Conservation (phyloP, 805 yeast genomes). For the Soucietia sequanensis region DNA sequence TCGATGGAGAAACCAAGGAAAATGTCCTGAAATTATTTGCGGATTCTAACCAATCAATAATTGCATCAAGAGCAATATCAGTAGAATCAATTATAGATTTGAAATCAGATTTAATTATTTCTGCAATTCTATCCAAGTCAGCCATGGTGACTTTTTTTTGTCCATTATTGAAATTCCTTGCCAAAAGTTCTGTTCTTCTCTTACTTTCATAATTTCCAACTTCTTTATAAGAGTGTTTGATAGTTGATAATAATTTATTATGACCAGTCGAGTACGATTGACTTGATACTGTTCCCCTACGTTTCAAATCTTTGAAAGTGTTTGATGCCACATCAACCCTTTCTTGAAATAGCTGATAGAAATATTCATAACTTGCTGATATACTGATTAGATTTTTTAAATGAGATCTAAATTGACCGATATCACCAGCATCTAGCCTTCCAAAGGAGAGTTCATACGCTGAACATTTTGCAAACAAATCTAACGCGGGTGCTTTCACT, state of each 20-base stretch:
- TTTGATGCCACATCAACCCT: conserved; percentile 20
- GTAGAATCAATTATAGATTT: conserved; percentile 13
- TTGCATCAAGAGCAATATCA: conserved; percentile 13
- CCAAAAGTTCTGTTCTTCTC: conserved; percentile 16
- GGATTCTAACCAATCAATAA: conserved; percentile 23
- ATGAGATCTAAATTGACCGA: conserved; percentile 22
- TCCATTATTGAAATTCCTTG: conserved; percentile 13
- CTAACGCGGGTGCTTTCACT: conserved; percentile 16
- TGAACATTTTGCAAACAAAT: conserved; percentile 15
- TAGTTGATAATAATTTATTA: conserved; percentile 22
- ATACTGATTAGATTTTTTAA: conserved; percentile 20
- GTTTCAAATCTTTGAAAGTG: conserved; percentile 9
- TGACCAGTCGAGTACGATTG: conserved; percentile 11
- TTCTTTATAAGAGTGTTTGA: conserved; percentile 25
- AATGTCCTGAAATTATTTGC: conserved; percentile 28
- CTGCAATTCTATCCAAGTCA: conserved; percentile 26
- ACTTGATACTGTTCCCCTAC: conserved; percentile 10
- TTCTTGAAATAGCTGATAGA: conserved; percentile 26
- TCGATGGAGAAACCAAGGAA: conserved; percentile 12
- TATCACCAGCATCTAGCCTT: conserved; percentile 25
- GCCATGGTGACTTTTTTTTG: conserved; percentile 11
- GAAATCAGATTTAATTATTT: conserved; percentile 16
- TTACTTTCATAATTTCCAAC: conserved; percentile 28
- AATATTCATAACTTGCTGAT: conserved; percentile 23
- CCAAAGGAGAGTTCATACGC: conserved; percentile 25